Percentiles rank a stretch among this genome's conserved stretches.
Evolutionary conservation across 2,329 filamentous ascomycete genomes (phyloP).

Genomic region (Botrytis aclada): DNA sequence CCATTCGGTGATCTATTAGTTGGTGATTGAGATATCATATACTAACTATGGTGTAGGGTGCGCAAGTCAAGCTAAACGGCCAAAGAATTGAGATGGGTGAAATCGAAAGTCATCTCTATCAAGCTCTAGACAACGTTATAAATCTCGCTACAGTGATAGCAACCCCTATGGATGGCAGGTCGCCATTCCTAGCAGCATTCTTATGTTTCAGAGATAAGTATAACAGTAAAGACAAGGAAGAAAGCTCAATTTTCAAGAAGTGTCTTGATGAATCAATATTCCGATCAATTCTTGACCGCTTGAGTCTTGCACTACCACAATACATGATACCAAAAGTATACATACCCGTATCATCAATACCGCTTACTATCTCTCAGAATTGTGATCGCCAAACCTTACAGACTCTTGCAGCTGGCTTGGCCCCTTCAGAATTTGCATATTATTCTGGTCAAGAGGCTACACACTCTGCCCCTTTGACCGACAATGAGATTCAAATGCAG

Average conservation of each 20-base stretch:
- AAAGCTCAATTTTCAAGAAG: background rate
- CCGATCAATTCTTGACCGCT: background rate
- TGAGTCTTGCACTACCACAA: slow-evolving; percentile 24
- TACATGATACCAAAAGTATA: slow-evolving; percentile 40
- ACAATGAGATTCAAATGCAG: slow-evolving; percentile 20
- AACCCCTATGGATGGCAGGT: background rate
- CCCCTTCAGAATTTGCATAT: background rate
- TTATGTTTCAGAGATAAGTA: background rate
- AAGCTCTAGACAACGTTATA: background rate
- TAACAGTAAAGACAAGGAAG: background rate
- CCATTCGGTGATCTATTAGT: background rate
- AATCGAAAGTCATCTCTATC: slow-evolving; percentile 42
- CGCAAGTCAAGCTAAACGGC: slow-evolving; percentile 61
- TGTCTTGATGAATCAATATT: background rate
- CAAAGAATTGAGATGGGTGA: slow-evolving; percentile 63
- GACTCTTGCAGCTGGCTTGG: background rate
- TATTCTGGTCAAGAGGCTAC: background rate
- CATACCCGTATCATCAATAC: slow-evolving; percentile 34
- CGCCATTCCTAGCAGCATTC: slow-evolving; percentile 7
- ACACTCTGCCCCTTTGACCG: background rate
- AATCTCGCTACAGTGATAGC: background rate
- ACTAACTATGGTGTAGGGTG: background rate
- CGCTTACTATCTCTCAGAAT: slow-evolving; percentile 37
- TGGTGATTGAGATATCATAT: background rate
- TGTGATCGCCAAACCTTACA: slow-evolving; percentile 40